phyloP scores from a whole-genome alignment of 257 asterid species.

The Salvia rosmarinus region DNA sequence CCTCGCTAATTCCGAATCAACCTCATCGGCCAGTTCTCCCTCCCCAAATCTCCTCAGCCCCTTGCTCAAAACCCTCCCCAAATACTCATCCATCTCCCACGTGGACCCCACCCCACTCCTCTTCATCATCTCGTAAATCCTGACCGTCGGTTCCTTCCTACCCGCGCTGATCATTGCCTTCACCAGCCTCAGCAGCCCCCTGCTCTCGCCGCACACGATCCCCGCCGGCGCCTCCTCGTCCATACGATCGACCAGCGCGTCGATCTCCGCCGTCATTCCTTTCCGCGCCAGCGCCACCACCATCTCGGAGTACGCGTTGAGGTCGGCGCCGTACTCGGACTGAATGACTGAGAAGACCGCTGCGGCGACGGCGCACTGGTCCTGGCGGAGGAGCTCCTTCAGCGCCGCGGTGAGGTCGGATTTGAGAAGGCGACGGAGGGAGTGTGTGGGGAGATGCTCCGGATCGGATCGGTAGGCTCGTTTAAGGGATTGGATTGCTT shows the following conservation, averaged over 20 bases:
- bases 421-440: constrained; percentile 76
- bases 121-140: constrained; percentile 75
- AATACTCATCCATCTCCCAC: constrained; percentile 60
- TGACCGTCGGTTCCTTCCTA: constrained; percentile 69
- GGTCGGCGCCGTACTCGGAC: constrained; percentile 65
- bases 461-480: constrained; percentile 67
- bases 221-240: constrained; percentile 47
- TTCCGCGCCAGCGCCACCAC: constrained; percentile 55
- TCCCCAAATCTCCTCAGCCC: constrained; percentile 81
- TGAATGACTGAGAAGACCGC: constrained; percentile 64
- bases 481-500: constrained; percentile 84
- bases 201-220: constrained; percentile 53
- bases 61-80: constrained; percentile 71
- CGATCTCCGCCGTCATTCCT: constrained; percentile 61
- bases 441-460: constrained; percentile 51
- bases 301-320: constrained; percentile 64
- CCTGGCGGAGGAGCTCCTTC: constrained; percentile 92
- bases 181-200: constrained; percentile 67
- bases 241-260: constrained; percentile 51
- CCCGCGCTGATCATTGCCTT: constrained; percentile 70
- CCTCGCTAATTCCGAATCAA: constrained; percentile 61
- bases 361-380: constrained; percentile 64
- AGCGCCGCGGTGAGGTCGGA: constrained; percentile 80
- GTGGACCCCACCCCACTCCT: constrained; percentile 54
- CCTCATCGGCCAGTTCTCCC: constrained; percentile 63